phyloP scores from a whole-genome alignment of 352 stramenopile genomes.

The Phytophthora syringae region DNA sequence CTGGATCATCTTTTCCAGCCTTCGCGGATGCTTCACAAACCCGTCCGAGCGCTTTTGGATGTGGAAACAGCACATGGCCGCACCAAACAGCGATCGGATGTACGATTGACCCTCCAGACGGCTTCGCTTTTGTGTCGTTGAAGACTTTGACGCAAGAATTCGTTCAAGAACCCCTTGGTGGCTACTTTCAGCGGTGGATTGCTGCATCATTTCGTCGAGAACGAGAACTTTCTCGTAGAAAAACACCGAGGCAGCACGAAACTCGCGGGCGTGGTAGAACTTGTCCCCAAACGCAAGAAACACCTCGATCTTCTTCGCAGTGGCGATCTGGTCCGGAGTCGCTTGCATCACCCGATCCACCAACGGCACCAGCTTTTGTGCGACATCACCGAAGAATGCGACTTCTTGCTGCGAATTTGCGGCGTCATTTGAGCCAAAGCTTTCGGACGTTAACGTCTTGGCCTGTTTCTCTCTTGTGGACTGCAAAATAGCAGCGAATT shows the following conservation, averaged over 20 bases:
- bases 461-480: constrained; percentile 44
- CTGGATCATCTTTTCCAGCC: constrained; percentile 53
- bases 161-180: constrained; percentile 13
- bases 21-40: constrained; percentile 52
- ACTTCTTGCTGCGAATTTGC: constrained; percentile 29
- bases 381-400: constrained; percentile 49
- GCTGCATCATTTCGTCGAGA: constrained; percentile 12
- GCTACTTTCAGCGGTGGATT: not conserved
- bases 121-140: not conserved
- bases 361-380: constrained; percentile 49
- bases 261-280: constrained; percentile 55
- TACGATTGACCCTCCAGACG: constrained; percentile 36
- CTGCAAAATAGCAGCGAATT: constrained; percentile 49
- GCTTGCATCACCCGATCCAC: constrained; percentile 40
- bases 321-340: constrained; percentile 37
- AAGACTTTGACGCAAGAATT: constrained; percentile 9
- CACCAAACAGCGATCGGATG: constrained; percentile 51
- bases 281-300: constrained; percentile 59
- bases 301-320: constrained; percentile 45
- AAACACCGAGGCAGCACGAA: constrained; percentile 47
- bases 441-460: constrained; percentile 6
- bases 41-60: constrained; percentile 40
- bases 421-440: constrained; percentile 16
- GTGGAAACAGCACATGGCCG: constrained; percentile 52
- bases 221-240: constrained; percentile 56